Evolutionary conservation across 495 filamentous ascomycete species (phyloP), one percentile per base, ranked within the genome.

Genomic region (Annulohypoxylon maeteangense): DNA sequence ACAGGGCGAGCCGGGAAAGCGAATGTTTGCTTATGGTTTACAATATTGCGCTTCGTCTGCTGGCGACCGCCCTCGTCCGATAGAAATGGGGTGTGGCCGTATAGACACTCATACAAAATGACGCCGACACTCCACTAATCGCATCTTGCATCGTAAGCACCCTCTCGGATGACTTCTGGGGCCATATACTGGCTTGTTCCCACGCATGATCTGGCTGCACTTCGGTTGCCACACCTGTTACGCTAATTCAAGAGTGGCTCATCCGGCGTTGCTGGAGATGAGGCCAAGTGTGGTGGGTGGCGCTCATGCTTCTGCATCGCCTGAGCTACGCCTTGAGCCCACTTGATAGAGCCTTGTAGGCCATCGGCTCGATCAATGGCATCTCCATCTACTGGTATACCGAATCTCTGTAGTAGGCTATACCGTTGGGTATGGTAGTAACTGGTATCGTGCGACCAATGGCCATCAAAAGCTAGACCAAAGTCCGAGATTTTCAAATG

Each of bases 161-260:
- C 86, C 18, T 93, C 95, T 65, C 89, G 83, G 62, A 97, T 89
- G 29, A 98, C 91, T 80, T 97, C 95, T 3, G 95, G 95, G 1
- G 95, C 95, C 95, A 97, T 97, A 79, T 97, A 98, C 79, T 97
- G 95, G 76, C 93, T 97, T 0, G 95, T 98, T 3, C 95, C 95
- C 36, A 98, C 93, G n/a, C 97, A 88, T 68, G 92, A 96, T 58
- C 88, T 86, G 7, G 95, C 94, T 48, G 93, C 84, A 42, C 86
- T 86, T 36, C 94, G 87, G 71, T 87, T 91, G 10, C 93, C 88
- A 45, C 86, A 88, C 6, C 87, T 87, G 76, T 97, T 91, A 29
- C 93, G 88, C 90, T 92, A 95, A 65, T 88, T 87, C 22, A 97
- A 79, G 51, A 97, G 79, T 44, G 82, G 79, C 72, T 90, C 89